Evolutionary conservation across 345 rosid species (phyloP), one percentile per base, ranked within the genome.

Genomic region (Hirschfeldia incana): DNA sequence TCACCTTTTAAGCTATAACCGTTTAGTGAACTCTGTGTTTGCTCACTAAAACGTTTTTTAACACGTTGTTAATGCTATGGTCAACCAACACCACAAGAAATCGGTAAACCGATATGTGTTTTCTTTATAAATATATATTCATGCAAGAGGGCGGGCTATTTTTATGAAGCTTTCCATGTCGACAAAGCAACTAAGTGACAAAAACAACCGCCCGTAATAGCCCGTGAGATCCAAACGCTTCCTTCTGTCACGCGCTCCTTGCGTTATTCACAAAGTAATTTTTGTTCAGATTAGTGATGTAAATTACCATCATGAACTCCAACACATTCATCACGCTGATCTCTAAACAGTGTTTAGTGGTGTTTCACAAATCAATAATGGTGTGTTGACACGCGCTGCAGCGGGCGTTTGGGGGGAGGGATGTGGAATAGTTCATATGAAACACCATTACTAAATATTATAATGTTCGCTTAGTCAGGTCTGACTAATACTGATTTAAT

Each of bases 391-490:
- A 79, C 78, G 74, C 78, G 69, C 44, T 60, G 1, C 1, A 46
- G 37, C 0, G 69, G 11, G 74, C 6, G 78, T n/a, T 59, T 6
- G 70, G 26, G 44, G 10, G n/a, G 39, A 46, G 21, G 32, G 4
- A 36, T 16, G 13, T 12, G 11, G 74, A 74, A 74, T 66, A 60
- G 74, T 68, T 46, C 26, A 0, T 51, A 17, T 28, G 62, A 68
- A 69, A 49, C 57, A 49, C 57, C 70, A 74, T 70, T 46, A 79
- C 78, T 78, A 79, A 78, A 74, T 68, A 74, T 60, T 68, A 79
- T 79, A 68, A 79, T 79, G 82, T 79, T 79, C 78, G 82, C 82
- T 72, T 61, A 65, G 78, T 79, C 82, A 79, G 69, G 12, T 79
- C 78, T 79, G 82, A 79, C 82, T 74, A 79, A 79, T 79, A 49